phyloP scores from a whole-genome alignment of 208 protist genomes.

The Trypanosoma boissoni region DNA sequence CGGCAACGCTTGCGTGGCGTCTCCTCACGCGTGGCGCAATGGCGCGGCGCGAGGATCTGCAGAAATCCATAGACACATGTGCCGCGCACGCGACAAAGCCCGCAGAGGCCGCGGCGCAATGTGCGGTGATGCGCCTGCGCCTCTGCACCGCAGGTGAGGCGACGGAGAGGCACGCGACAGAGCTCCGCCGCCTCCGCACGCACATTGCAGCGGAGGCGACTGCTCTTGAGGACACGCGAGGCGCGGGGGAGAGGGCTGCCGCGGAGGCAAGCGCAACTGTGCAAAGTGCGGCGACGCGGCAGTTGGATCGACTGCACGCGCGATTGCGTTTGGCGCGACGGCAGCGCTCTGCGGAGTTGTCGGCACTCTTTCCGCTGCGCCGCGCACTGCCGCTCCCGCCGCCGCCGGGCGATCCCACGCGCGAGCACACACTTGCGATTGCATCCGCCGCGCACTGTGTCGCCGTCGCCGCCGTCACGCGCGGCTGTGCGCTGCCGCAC shows the following conservation, averaged over 20 bases:
- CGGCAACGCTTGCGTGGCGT: conserved; percentile 30
- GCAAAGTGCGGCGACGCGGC: conserved; percentile 19
- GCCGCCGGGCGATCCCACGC: conserved; percentile 22
- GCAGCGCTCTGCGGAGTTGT: conserved; percentile 22
- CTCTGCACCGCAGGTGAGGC: conserved; percentile 31
- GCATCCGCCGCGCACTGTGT: conserved; percentile 51
- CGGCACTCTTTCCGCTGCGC: conserved; percentile 24
- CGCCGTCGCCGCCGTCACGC: conserved; percentile 42
- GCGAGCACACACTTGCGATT: conserved; percentile 54
- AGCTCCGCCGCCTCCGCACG: too few species aligned
- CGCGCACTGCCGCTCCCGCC: neutral
- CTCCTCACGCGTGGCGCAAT: conserved; percentile 19
- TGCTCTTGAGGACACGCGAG: conserved; percentile 27
- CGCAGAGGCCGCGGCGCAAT: conserved; percentile 18
- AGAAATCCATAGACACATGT: conserved; percentile 16
- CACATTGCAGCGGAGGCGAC: conserved; percentile 24
- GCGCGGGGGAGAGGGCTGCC: conserved; percentile 17
- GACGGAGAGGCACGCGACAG: conserved; percentile 27
- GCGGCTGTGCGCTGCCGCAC: conserved; percentile 56
- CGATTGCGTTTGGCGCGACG: conserved; percentile 28
- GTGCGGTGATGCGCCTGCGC: conserved; percentile 34
- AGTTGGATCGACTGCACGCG: conserved; percentile 30
- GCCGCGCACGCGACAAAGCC: conserved; percentile 1
- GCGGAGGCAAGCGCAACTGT: neutral
- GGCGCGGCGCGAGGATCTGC: conserved; percentile 23